Percentiles rank a stretch among this genome's conserved stretches.
phyloP scores from a whole-genome alignment of 192 early-diverging fungal genomes.

The Kappamyces sp. region DNA sequence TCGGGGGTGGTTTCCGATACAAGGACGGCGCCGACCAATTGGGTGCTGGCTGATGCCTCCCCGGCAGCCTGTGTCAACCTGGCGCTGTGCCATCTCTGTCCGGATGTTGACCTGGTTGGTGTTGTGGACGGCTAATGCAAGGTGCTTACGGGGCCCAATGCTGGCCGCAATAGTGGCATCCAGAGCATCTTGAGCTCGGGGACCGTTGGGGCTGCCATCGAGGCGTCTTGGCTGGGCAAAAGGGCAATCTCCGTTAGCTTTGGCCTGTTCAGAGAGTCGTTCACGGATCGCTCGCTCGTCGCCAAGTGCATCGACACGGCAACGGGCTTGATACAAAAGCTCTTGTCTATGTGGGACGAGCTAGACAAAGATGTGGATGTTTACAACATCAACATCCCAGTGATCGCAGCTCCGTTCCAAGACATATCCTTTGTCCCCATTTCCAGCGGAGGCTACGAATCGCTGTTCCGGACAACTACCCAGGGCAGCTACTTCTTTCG shows the following conservation, averaged over 20 bases:
- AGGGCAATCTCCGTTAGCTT: constrained; percentile 37
- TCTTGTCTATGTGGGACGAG: constrained; percentile 16
- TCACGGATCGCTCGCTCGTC: not conserved
- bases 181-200: constrained; percentile 36
- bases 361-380: constrained; percentile 18
- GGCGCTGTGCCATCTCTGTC: constrained; percentile 30
- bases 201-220: constrained; percentile 40
- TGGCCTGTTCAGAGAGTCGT: constrained; percentile 20
- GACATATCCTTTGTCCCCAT: constrained; percentile 1
- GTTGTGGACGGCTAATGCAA: too few species aligned
- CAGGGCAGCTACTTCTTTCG: not conserved
- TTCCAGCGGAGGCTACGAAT: constrained; percentile 9
- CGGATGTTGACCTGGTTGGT: constrained; percentile 28
- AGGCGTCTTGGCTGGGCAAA: constrained; percentile 22
- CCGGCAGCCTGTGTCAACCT: constrained; percentile 44
- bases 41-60: constrained; percentile 30
- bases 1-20: constrained; percentile 3
- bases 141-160: constrained; percentile 35
- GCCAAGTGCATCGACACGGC: constrained; percentile 24
- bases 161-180: constrained; percentile 33
- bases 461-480: constrained; percentile 4
- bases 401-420: constrained; percentile 19
- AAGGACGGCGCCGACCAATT: constrained; percentile 5
- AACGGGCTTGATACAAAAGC: constrained; percentile 19
- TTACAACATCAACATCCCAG: constrained; percentile 40